phyloP scores from a whole-genome alignment of 2,329 filamentous ascomycete species.

The Colletotrichum australisinense region DNA sequence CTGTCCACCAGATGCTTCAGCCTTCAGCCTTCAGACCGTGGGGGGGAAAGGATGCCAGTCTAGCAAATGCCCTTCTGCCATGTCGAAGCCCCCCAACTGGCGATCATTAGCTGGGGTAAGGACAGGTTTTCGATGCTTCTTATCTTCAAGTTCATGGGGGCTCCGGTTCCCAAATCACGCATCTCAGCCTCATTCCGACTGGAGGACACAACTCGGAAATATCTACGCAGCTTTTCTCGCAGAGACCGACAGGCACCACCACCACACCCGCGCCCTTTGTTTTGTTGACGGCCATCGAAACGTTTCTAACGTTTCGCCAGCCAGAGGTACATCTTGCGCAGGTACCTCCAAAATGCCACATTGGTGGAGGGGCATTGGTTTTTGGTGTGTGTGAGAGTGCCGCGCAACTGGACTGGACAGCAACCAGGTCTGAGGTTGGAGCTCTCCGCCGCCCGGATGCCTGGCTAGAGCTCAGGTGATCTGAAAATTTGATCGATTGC shows the following conservation, averaged over 20 bases:
- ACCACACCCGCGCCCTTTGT: background rate
- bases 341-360: conserved; percentile 16
- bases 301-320: conserved; percentile 15
- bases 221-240: background rate
- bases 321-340: conserved; percentile 11
- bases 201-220: background rate
- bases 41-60: background rate
- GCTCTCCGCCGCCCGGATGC: conserved; percentile 29
- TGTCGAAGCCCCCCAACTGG: conserved; percentile 3
- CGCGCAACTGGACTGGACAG: conserved; percentile 27
- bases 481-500: conserved; percentile 32
- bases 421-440: conserved; percentile 24
- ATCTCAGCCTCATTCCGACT: background rate
- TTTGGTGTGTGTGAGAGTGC: conserved; percentile 14
- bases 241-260: background rate
- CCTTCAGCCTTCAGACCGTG: background rate
- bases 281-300: background rate
- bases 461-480: conserved; percentile 33
- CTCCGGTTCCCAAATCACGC: background rate
- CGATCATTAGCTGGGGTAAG: conserved; percentile 3
- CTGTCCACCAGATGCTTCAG: conserved; percentile 5
- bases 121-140: background rate
- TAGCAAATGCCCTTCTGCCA: background rate
- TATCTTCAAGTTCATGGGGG: background rate
- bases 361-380: conserved; percentile 16